phyloP scores from a whole-genome alignment of 78 protist species.

The Planoprotostelium fungivorum region DNA sequence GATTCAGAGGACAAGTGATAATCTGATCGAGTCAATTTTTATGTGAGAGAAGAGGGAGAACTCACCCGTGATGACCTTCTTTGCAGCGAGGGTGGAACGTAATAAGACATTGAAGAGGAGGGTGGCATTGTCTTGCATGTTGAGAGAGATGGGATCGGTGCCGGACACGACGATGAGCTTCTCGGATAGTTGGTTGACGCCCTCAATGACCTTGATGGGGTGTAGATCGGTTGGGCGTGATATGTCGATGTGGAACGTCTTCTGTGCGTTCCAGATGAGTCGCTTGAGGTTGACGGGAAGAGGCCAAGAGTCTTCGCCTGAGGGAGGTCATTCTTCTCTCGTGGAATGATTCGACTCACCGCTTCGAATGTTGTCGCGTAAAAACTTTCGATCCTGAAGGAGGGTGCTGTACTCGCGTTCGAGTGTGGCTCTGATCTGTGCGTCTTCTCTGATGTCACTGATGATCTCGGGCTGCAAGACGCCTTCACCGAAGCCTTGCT shows the following conservation, averaged over 20 bases:
- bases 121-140: slow-evolving; percentile 81
- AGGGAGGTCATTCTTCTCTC: too few relatives aligned
- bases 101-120: slow-evolving; percentile 67
- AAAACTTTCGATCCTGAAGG: slow-evolving; percentile 40
- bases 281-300: slow-evolving; percentile 90
- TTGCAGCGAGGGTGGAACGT: slow-evolving; percentile 71
- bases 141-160: slow-evolving; percentile 36
- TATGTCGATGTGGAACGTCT: slow-evolving; percentile 45
- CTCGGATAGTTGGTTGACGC: slow-evolving; percentile 9
- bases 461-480: slow-evolving; percentile 64
- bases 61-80: slow-evolving; percentile 67
- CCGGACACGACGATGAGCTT: slow-evolving; percentile 41
- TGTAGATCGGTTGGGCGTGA: slow-evolving; percentile 34
- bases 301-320: slow-evolving; percentile 54
- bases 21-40: too few relatives aligned
- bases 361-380: slow-evolving; percentile 35
- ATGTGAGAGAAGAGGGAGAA: too few relatives aligned
- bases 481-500: slow-evolving; percentile 50
- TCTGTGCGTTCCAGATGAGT: slow-evolving; percentile 81
- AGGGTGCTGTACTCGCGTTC: slow-evolving; percentile 50
- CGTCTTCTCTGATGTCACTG: slow-evolving; percentile 41
- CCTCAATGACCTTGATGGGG: slow-evolving; percentile 21
- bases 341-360: too few relatives aligned
- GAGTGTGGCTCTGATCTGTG: slow-evolving; percentile 29
- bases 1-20: slow-evolving; percentile 78